Conservation (phyloP, 1,284 basidiomycete genomes). For the Anthracocystis setariae region DNA sequence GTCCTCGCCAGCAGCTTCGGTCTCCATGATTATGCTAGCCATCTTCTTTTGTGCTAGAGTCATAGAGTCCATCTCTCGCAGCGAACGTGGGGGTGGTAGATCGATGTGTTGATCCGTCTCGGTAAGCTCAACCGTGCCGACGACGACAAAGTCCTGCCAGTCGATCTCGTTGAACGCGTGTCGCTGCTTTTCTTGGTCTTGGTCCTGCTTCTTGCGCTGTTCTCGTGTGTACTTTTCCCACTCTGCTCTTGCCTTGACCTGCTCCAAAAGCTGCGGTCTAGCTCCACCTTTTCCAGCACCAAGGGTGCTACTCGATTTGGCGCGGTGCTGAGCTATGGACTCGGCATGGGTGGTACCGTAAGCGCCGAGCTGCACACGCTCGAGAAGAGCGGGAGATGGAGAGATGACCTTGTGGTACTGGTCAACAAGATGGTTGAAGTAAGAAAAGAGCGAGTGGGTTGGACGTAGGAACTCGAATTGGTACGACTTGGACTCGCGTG, state of each 20-base stretch:
- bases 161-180: slow-evolving; percentile 85
- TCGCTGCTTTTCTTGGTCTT: slow-evolving; percentile 77
- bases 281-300: slow-evolving; percentile 54
- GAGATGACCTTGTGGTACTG: slow-evolving; percentile 92
- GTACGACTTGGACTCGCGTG: slow-evolving; percentile 91
- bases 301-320: slow-evolving; percentile 9
- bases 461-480: slow-evolving; percentile 98
- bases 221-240: slow-evolving; percentile 88
- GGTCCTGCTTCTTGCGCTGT: slow-evolving; percentile 83
- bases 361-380: slow-evolving; percentile 72
- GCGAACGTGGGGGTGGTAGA: slow-evolving; percentile 91
- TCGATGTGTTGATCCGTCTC: slow-evolving; percentile 82
- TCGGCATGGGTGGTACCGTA: slow-evolving; percentile 36
- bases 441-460: slow-evolving; percentile 92
- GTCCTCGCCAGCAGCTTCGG: slow-evolving; percentile 74
- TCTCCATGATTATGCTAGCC: slow-evolving; percentile 97
- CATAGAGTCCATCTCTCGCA: slow-evolving; percentile 95
- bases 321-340: slow-evolving; percentile 16
- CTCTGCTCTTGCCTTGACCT: slow-evolving; percentile 80
- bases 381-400: slow-evolving; percentile 80
- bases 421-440: slow-evolving; percentile 96
- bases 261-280: slow-evolving; percentile 80
- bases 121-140: slow-evolving; percentile 98
- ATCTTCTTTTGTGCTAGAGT: slow-evolving; percentile 95
- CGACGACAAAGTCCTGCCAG: slow-evolving; percentile 99